phyloP scores from a whole-genome alignment of 2,329 filamentous ascomycete species.

The Apiospora rasikravindrae region DNA sequence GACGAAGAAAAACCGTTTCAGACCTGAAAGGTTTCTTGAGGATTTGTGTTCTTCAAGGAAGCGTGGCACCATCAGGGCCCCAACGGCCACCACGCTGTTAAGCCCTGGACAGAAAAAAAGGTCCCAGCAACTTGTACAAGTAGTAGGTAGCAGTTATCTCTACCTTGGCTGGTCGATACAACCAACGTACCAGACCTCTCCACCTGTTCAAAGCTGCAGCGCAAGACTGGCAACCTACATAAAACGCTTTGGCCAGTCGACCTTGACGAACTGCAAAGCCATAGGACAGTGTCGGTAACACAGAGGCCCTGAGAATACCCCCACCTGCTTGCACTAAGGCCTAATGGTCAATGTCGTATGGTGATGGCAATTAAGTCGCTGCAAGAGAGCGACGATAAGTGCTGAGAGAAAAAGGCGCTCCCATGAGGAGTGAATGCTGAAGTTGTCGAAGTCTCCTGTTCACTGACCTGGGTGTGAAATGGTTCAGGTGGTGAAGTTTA shows the following conservation, averaged over 20 bases:
- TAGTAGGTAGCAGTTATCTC: neutral
- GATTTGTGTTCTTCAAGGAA: neutral
- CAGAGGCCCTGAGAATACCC: neutral
- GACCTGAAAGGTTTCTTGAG: neutral
- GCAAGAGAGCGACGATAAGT: neutral
- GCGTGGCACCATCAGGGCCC: neutral
- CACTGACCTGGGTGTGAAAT: neutral
- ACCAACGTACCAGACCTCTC: neutral
- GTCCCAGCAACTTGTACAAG: neutral
- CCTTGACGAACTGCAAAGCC: neutral
- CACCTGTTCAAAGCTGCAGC: slow-evolving; percentile 1
- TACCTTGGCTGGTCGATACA: neutral
- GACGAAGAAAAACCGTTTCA: neutral
- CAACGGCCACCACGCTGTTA: neutral
- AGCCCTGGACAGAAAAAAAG: neutral
- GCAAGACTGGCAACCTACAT: neutral
- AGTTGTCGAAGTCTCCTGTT: neutral
- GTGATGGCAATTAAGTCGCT: neutral
- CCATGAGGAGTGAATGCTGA: neutral
- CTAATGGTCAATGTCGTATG: neutral
- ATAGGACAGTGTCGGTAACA: slow-evolving; percentile 12
- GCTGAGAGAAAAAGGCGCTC: neutral
- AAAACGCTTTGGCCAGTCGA: neutral
- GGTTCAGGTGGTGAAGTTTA: neutral
- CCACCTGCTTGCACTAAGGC: neutral